Base-by-base conservation (phyloP, 1,284 basidiomycete genomes). In the Apiotrichum akiyoshidainum region DNA sequence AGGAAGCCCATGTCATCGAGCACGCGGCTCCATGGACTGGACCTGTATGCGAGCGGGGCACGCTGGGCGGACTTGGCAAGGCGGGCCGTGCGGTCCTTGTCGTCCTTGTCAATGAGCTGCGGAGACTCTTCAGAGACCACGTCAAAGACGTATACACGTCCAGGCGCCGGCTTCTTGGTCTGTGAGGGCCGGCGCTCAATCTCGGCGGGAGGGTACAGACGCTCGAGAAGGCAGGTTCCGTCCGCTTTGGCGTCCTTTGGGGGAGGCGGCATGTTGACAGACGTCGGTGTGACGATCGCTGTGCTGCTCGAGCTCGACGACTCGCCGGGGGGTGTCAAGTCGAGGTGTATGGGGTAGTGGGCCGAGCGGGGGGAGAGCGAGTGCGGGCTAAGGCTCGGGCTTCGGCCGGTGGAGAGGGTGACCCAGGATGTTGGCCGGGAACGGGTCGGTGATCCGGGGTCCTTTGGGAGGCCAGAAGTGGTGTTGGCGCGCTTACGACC, bases 121-220 rank as follows among this genome's bases (percentile, higher is more conserved):
- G 14, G 21, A 5, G n/a, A 11, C 16, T 52, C 51, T 26, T 52
- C 51, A 2, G 40, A 42, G 26, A 52, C 41, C 26, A 52, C 51
- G 31, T 52, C 51, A 21, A 52, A 52, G 17, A 52, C 41, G 26
- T 44, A 52, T 5, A 52, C 51, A n/a, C 51, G 40, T 8, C 51
- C 51, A 2, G 51, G 51, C 2, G 41, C 51, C 6, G 51, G 51
- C 37, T 42, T 44, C 33, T 52, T 52, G 8, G 37, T 51, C 5
- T 10, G 10, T 1, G 40, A 41, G 31, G 37, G 37, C 26, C 35
- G 37, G 10, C 41, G 40, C 26, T 52, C 51, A 4, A 52, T 13
- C 11, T 11, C 31, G 26, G 22, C 51, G 7, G 51, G 40, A 9
- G 50, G 37, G 17, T 12, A 51, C 39, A 51, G 16, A 2, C 50